phyloP scores from a whole-genome alignment of 768 basidiomycete species.

The Kondoa subrosea region DNA sequence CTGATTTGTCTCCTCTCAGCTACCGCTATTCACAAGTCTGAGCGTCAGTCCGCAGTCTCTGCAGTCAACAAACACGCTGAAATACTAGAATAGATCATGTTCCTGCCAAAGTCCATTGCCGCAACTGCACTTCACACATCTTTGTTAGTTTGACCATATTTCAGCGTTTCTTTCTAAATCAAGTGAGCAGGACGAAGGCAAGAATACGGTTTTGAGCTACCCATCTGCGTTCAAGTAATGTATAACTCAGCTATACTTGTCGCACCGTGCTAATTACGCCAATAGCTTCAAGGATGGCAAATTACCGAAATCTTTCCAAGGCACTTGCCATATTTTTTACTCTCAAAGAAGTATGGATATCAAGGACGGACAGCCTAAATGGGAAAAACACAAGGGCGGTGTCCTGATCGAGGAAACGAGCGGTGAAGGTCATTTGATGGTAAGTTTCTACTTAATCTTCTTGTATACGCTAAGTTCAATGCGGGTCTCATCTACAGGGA shows the following conservation, averaged over 20 bases:
- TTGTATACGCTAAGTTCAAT: too few species aligned
- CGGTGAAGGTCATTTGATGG: neutral
- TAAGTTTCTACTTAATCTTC: too few species aligned
- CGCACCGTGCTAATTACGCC: too few species aligned
- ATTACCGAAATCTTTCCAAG: neutral
- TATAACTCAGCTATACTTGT: too few species aligned
- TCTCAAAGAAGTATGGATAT: neutral
- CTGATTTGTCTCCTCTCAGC: too few species aligned
- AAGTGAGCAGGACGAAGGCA: neutral
- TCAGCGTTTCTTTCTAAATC: neutral
- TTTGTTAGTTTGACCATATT: neutral
- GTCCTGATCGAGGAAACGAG: neutral
- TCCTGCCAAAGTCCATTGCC: neutral
- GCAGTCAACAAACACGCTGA: neutral
- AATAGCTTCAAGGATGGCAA: neutral
- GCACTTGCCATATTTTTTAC: neutral
- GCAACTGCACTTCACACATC: neutral
- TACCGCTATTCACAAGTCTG: neutral
- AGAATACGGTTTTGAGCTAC: neutral
- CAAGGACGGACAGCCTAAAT: neutral
- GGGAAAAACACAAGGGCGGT: neutral
- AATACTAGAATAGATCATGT: neutral
- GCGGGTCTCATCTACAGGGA: too few species aligned
- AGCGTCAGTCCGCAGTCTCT: neutral
- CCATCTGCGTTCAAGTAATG: neutral